These are phyloP conservation scores for Septoria linicola DNA, from an alignment of 2,329 filamentous ascomycete genomes.

Conservation along the genomic window DNA sequence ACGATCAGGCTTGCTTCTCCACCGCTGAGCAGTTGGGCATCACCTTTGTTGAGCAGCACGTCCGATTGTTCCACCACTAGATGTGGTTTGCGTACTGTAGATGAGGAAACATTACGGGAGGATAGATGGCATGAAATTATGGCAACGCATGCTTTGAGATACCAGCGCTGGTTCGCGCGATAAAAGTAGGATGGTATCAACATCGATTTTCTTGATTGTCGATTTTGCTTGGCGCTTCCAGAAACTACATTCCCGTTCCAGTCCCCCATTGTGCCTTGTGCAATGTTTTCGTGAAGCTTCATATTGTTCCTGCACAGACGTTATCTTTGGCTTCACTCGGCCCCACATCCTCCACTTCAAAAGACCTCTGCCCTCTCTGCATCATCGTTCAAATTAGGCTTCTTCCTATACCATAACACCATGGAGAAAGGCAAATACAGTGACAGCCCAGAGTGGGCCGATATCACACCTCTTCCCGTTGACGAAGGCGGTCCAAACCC, in stretches of 20 bases:
- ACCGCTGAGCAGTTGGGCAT: slow-evolving; percentile 90
- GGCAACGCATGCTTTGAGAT: slow-evolving; percentile 13
- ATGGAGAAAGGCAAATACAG: slow-evolving; percentile 52
- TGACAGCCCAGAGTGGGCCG: slow-evolving; percentile 75
- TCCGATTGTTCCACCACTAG: slow-evolving; percentile 92
- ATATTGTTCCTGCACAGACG: slow-evolving; percentile 20
- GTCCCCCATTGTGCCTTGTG: neutral
- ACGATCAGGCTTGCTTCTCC: slow-evolving; percentile 76
- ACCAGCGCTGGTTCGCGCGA: slow-evolving; percentile 8
- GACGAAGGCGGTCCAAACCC: slow-evolving; percentile 73
- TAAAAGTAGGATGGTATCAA: neutral
- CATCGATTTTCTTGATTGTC: neutral
- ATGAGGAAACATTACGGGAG: neutral
- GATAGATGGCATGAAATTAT: slow-evolving; percentile 4
- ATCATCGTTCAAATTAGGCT: neutral
- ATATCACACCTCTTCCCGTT: slow-evolving; percentile 78
- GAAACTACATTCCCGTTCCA: neutral
- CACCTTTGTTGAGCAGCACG: slow-evolving; percentile 92
- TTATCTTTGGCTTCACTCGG: slow-evolving; percentile 9
- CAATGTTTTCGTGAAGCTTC: slow-evolving; percentile 10
- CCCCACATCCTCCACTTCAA: slow-evolving; percentile 16
- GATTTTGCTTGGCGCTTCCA: neutral
- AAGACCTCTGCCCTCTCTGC: neutral
- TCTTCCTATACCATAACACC: neutral
- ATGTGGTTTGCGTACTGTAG: neutral